Conservation (phyloP, 2,329 filamentous ascomycete genomes). For the Scedosporium dehoogii region DNA sequence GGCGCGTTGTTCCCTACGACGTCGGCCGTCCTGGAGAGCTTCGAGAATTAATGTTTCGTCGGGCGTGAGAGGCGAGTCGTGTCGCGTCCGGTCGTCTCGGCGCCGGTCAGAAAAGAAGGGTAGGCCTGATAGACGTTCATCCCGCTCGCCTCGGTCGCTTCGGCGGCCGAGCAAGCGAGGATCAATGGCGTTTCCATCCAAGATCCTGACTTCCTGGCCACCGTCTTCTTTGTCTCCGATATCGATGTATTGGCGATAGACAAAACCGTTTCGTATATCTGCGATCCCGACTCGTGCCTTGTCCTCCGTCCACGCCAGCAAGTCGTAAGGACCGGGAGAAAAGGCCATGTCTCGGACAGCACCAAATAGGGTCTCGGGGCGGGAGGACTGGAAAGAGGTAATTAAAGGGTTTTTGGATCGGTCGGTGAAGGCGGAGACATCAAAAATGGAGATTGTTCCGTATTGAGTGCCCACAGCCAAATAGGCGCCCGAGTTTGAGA, state of each 20-base stretch:
- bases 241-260: slow-evolving; percentile 57
- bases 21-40: slow-evolving; percentile 43
- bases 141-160: slow-evolving; percentile 25
- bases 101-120: slow-evolving; percentile 8
- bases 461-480: slow-evolving; percentile 73
- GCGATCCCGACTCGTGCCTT: slow-evolving; percentile 65
- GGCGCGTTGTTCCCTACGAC: slow-evolving; percentile 31
- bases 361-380: slow-evolving; percentile 59
- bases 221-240: slow-evolving; percentile 32
- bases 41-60: slow-evolving; percentile 49
- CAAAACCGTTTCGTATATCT: slow-evolving; percentile 59
- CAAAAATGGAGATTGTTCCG: slow-evolving; percentile 67
- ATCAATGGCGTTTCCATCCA: slow-evolving; percentile 45
- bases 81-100: slow-evolving; percentile 7
- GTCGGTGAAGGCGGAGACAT: slow-evolving; percentile 39
- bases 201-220: slow-evolving; percentile 32
- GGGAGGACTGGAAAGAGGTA: slow-evolving; percentile 67
- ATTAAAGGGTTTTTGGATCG: slow-evolving; percentile 51
- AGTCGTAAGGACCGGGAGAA: slow-evolving; percentile 78
- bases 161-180: slow-evolving; percentile 39
- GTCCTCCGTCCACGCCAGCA: slow-evolving; percentile 91
- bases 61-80: slow-evolving; percentile 38
- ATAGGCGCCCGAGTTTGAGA: slow-evolving; percentile 60
- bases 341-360: slow-evolving; percentile 89
- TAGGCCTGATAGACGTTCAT: slow-evolving; percentile 19